Percentiles rank a stretch among this genome's conserved stretches.
Conservation (phyloP, 2,329 filamentous ascomycete genomes). For the Clarireedia hainanense region DNA sequence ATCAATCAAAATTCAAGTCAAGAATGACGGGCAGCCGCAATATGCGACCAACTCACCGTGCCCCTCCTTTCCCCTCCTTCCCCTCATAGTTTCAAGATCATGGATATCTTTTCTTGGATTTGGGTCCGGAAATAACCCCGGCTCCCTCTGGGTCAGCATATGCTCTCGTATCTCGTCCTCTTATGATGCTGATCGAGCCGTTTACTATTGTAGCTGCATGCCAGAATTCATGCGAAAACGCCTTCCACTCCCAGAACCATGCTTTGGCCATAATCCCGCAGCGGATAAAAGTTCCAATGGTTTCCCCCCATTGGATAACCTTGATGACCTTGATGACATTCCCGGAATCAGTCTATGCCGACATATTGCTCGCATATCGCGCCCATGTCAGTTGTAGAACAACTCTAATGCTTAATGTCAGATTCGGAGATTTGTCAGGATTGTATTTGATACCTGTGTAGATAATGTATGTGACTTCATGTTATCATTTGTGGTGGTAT, state of each 20-base stretch:
- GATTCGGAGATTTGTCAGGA: constrained; percentile 5
- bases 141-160: not conserved
- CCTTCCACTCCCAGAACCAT: not conserved
- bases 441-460: not conserved
- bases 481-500: not conserved
- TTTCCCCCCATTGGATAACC: constrained; percentile 15
- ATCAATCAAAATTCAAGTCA: not conserved
- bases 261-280: constrained; percentile 12
- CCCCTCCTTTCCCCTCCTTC: constrained; percentile 4
- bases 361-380: constrained; percentile 7
- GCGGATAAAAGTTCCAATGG: constrained; percentile 1
- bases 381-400: not conserved
- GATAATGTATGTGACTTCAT: not conserved
- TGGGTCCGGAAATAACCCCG: not conserved
- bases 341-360: constrained; percentile 15
- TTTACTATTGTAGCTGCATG: not conserved
- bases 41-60: constrained; percentile 4
- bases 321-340: constrained; percentile 8
- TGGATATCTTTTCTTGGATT: not conserved
- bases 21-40: not conserved
- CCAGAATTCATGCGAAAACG: constrained; percentile 21
- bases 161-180: not conserved
- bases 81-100: constrained; percentile 3
- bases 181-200: not conserved
- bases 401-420: not conserved